These are phyloP conservation scores for Monosporascus ibericus DNA, from an alignment of 2,329 filamentous ascomycete species.

Conservation along the genomic window DNA sequence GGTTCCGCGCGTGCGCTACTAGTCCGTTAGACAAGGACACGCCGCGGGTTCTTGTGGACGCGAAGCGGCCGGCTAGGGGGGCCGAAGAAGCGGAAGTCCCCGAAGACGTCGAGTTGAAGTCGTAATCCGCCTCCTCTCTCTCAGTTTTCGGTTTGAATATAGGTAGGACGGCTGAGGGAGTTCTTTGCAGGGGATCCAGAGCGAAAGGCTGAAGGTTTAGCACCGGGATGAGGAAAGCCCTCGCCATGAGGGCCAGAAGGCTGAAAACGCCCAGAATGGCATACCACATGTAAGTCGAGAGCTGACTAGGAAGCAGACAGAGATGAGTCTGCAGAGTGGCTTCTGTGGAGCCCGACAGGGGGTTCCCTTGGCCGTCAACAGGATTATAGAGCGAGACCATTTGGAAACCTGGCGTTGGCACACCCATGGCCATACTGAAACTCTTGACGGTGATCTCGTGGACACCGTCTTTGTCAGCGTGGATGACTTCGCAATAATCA, in stretches of 20 bases:
- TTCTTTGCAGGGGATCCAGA: conserved; percentile 33
- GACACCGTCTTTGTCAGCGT: conserved; percentile 62
- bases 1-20: conserved; percentile 14
- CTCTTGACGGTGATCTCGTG: conserved; percentile 93
- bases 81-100: conserved; percentile 30
- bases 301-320: conserved; percentile 83
- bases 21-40: conserved; percentile 17
- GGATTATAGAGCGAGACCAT: conserved; percentile 92
- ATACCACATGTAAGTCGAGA: conserved; percentile 79
- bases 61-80: conserved; percentile 22
- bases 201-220: conserved; percentile 49
- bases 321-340: conserved; percentile 79
- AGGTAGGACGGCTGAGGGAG: conserved; percentile 31
- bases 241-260: conserved; percentile 42
- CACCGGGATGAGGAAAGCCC: conserved; percentile 52
- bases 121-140: conserved; percentile 31
- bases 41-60: conserved; percentile 21
- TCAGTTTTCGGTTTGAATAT: conserved; percentile 51
- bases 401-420: conserved; percentile 78
- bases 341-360: conserved; percentile 35
- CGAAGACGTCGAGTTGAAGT: conserved; percentile 20
- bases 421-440: conserved; percentile 93
- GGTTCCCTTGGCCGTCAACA: conserved; percentile 54
- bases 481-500: conserved; percentile 89
- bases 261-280: conserved; percentile 52